Base-by-base conservation (phyloP, 2,329 filamentous ascomycete genomes). In the Apiospora saccharicola region DNA sequence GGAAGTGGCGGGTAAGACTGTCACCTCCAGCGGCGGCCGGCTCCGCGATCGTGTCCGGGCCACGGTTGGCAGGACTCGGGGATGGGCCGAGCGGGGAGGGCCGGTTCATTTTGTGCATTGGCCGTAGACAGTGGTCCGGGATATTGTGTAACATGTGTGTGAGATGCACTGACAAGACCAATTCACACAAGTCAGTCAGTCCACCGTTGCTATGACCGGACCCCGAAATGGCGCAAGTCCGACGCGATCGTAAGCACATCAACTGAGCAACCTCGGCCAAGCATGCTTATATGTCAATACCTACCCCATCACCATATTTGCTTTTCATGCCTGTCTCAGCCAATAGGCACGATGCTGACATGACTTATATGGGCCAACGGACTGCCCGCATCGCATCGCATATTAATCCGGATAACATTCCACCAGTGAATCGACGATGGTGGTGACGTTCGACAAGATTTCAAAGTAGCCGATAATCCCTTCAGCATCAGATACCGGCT, bases 121-220 rank as follows among this genome's bases (percentile, higher is more conserved):
- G 8, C n/a, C 47, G 5, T 51, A 22, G 22, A 24, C 24, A n/a
- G 1, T 22, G 6, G 5, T 16, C n/a, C 2, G 1, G 37, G 7
- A 7, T 7, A 10, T 26, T 3, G 2, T 51, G 8, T 24, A 7
- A 51, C 8, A 24, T 13, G 8, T 51, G 12, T 13, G 8, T 51
- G 12, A 34, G 14, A 34, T 61, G 57, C 19, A 41, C 22, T 41
- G 34, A 64, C 22, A 14, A 22, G 22, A 41, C 57, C 22, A 22
- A n/a, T 64, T 41, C 22, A 12, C 34, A 22, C n/a, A n/a, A n/a
- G n/a, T n/a, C n/a, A n/a, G n/a, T n/a, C n/a, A n/a, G n/a, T n/a
- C n/a, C n/a, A n/a, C 41, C 0, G 19, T 64, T 8, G 57, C 57
- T 41, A 64, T 64, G 57, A n/a, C 57, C 57, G 57, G 57, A 64